Conservation (phyloP, 306 rosid genomes). For the Cicer judaicum region DNA sequence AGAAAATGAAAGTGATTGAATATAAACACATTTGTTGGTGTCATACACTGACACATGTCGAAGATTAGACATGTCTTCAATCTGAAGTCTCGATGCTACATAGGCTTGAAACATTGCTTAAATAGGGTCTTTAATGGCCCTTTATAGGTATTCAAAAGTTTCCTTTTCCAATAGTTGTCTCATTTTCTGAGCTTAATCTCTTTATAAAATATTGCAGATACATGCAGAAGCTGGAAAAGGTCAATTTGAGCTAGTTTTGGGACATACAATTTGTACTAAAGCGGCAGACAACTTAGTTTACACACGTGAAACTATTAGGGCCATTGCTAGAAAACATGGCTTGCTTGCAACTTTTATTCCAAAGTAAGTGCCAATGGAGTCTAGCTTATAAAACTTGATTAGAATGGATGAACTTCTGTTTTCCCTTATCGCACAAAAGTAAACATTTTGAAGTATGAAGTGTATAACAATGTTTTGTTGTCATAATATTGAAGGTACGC, state of each 20-base stretch:
- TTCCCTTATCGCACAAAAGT: not conserved
- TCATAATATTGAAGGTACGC: constrained; percentile 59
- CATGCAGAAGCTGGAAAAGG: constrained; percentile 93
- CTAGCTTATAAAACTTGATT: constrained; percentile 12
- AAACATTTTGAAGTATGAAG: constrained; percentile 13
- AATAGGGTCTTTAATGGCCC: constrained; percentile 12
- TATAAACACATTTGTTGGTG: too few relatives aligned
- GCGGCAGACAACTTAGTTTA: constrained; percentile 80
- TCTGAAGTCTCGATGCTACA: too few relatives aligned
- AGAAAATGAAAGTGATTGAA: too few relatives aligned
- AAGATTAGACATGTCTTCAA: too few relatives aligned
- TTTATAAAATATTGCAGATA: constrained; percentile 52
- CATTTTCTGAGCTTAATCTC: constrained; percentile 26
- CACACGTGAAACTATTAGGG: constrained; percentile 77
- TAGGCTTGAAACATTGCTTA: constrained; percentile 11
- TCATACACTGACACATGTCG: not conserved
- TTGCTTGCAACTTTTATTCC: constrained; percentile 89
- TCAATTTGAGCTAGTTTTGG: constrained; percentile 77
- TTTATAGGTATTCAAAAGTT: constrained; percentile 20
- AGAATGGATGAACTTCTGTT: constrained; percentile 7
- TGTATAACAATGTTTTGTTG: constrained; percentile 43
- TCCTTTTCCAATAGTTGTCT: not conserved
- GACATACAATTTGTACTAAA: constrained; percentile 60
- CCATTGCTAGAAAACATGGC: constrained; percentile 79
- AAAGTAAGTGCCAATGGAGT: constrained; percentile 61